Percentiles rank a stretch among this genome's conserved stretches.
Conservation (phyloP, 805 yeast genomes). For the Schwanniomyces yamadae region DNA sequence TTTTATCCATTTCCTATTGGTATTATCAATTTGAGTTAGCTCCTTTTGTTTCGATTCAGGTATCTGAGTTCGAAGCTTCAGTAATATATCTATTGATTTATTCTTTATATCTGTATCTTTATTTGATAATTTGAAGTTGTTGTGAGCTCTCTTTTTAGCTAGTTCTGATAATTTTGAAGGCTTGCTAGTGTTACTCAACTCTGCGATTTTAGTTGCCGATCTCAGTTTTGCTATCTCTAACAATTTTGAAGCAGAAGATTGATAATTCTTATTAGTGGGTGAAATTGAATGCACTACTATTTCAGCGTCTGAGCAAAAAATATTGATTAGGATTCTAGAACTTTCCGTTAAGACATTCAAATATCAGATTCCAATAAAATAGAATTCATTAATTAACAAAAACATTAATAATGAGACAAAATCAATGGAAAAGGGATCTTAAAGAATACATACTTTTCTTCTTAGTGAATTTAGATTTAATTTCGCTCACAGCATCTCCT, state of each 20-base stretch:
- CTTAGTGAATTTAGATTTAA: slow-evolving; percentile 32
- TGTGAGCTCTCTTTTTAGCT: slow-evolving; percentile 19
- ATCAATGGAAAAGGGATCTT: slow-evolving; percentile 5
- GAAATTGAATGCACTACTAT: no score
- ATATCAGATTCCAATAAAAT: slow-evolving; percentile 3
- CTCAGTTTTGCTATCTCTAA: no score
- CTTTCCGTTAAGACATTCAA: slow-evolving; percentile 10
- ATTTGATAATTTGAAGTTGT: no score
- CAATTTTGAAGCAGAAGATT: no score
- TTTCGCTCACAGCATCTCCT: slow-evolving; percentile 49
- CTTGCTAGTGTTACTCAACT: no score
- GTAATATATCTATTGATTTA: no score
- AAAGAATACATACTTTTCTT: slow-evolving; percentile 47
- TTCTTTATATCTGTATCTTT: no score
- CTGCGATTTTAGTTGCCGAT: no score
- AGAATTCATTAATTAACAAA: not conserved
- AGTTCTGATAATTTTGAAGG: slow-evolving; percentile 25
- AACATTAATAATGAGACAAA: slow-evolving; percentile 2
- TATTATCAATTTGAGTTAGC: no score
- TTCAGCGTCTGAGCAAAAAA: slow-evolving; percentile 3
- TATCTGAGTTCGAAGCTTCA: no score
- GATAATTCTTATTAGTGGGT: not conserved
- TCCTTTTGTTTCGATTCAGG: no score
- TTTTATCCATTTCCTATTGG: no score
- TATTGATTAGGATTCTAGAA: slow-evolving; percentile 17